Conservation (phyloP, 305 asterid species). For the Fraxinus angustifolia region DNA sequence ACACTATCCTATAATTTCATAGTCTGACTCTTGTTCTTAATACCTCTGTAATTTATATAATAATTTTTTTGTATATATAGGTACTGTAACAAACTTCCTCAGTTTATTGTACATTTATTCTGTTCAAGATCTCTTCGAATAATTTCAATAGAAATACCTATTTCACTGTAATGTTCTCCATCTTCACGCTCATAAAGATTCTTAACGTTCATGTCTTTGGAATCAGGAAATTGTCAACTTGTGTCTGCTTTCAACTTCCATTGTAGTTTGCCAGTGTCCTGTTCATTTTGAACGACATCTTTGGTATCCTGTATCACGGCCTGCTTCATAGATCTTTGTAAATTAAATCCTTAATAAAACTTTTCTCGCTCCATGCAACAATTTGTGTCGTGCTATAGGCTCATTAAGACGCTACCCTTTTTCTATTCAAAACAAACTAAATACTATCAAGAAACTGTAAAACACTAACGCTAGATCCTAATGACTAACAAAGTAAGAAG, state of each 20-base stretch:
- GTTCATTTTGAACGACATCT: neutral
- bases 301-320: neutral
- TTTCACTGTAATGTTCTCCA: neutral
- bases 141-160: neutral
- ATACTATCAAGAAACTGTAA: neutral
- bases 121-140: neutral
- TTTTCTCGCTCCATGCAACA: neutral
- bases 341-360: neutral
- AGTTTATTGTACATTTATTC: neutral
- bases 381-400: neutral
- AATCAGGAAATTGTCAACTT: neutral
- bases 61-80: neutral
- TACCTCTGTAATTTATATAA: neutral
- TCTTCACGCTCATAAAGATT: neutral
- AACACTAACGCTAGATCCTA: neutral
- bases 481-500: neutral
- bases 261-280: neutral
- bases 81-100: neutral
- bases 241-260: neutral
- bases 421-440: neutral
- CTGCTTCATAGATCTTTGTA: neutral
- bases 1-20: neutral
- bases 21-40: neutral
- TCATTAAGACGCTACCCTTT: neutral
- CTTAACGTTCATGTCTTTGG: neutral